Conservation (phyloP, 805 yeast species). For the Candida nitratophila region DNA sequence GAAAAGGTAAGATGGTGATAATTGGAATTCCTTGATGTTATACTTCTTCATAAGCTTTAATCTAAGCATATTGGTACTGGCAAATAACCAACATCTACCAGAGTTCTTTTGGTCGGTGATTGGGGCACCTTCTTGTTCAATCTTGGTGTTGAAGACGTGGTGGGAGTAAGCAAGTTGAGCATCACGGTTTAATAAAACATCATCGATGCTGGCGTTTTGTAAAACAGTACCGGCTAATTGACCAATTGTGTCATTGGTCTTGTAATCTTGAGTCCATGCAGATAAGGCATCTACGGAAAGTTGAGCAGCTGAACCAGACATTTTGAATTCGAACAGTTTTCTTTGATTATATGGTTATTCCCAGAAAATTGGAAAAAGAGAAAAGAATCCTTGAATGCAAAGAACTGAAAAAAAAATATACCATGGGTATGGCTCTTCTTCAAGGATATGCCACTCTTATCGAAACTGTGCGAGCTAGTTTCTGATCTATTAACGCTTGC, state of each 20-base stretch:
- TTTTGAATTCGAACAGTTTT: neutral
- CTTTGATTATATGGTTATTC: neutral
- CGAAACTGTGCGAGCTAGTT: no score
- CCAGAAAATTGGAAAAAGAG: no score
- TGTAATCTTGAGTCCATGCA: constrained; percentile 21
- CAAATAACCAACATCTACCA: constrained; percentile 89
- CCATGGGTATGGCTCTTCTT: no score
- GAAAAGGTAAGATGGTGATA: constrained; percentile 73
- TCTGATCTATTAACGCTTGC: no score
- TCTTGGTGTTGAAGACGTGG: constrained; percentile 34
- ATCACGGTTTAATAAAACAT: constrained; percentile 30
- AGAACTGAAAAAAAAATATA: no score
- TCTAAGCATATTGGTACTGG: constrained; percentile 70
- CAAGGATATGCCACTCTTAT: no score
- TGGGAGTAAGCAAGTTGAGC: constrained; percentile 20
- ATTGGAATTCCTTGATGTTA: constrained; percentile 60
- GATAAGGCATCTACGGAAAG: constrained; percentile 11
- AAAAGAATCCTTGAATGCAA: no score
- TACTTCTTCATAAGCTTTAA: constrained; percentile 52
- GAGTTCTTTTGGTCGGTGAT: constrained; percentile 67
- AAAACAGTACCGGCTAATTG: constrained; percentile 25
- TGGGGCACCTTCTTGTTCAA: constrained; percentile 50
- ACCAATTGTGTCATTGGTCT: constrained; percentile 17
- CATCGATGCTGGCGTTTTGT: constrained; percentile 30
- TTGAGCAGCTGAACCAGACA: constrained; percentile 8